Base-by-base conservation (phyloP, 257 asterid genomes). In the Eucommia ulmoides region DNA sequence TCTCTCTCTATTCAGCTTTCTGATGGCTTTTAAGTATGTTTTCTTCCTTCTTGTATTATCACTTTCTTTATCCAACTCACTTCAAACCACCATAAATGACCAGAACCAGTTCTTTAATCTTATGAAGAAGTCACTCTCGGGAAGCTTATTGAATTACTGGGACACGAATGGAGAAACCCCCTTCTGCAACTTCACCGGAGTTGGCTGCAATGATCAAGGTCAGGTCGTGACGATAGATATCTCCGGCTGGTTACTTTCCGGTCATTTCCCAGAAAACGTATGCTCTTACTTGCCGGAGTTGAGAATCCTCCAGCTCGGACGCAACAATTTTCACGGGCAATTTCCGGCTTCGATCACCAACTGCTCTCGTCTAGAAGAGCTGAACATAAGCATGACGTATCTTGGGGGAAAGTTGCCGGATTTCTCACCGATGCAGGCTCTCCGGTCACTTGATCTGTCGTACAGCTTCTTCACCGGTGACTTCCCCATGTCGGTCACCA, bases 201-300 rank as follows among this genome's bases (percentile, higher is more conserved):
- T 86, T 33, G 59, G 67, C 19, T 91, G 99, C 24, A 84, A 91
- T 42, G 59, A 59, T 18, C 53, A 33, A 19, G 71, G 71, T 15
- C 38, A 74, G 15, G 59, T 91, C 49, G 67, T 74, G 19, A 54
- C 53, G 58, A 56, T 91, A 19, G 84, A 86, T 53, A 60, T 91
- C 62, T 52, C 92, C 0, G 74, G 80, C 8, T 77, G 96, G 95
- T 65, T 69, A 0, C 60, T 91, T 25, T 54, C 79, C 2, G 99
- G 95, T 4, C 51, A 23, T 4, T 72, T 91, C 21, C 95, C 96
- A 0, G 67, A 55, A 16, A 60, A 78, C 1, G 50, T 75, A 16
- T 91, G 99, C 60, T 59, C 79, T 2, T 79, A 77, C 48, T 60
- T 86, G 22, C 99, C 96, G 1, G 20, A 35, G 2, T 51, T 91